Percentiles rank a stretch among this genome's conserved stretches.
These are phyloP conservation scores for Plectosphaerella cucumerina DNA, from an alignment of 2,329 filamentous ascomycete species.

Conservation along the genomic window DNA sequence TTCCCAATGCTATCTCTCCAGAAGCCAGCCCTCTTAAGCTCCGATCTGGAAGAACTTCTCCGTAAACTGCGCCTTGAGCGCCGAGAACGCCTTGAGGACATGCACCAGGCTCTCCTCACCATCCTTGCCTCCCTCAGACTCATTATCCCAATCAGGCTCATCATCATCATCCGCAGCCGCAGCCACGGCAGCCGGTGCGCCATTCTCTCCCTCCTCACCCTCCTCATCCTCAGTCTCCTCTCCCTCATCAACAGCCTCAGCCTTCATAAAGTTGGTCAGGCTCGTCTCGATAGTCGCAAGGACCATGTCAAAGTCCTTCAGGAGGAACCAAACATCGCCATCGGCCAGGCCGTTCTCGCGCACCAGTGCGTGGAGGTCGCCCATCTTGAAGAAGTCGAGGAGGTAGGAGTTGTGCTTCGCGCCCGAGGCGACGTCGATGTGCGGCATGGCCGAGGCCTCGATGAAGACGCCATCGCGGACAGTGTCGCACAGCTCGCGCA, in stretches of 20 bases:
- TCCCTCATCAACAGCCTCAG: constrained; percentile 19
- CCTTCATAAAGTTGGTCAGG: constrained; percentile 47
- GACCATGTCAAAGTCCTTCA: constrained; percentile 56
- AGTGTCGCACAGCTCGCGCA: constrained; percentile 64
- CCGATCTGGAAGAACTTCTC: constrained; percentile 59
- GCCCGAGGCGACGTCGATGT: constrained; percentile 49
- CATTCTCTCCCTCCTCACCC: constrained; percentile 33
- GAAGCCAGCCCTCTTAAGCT: constrained; percentile 34
- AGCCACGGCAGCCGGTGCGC: background rate
- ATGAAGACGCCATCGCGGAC: constrained; percentile 67
- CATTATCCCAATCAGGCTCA: constrained; percentile 23
- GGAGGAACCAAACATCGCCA: constrained; percentile 67
- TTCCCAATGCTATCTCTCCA: no score
- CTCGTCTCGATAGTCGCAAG: constrained; percentile 69
- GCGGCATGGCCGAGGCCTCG: constrained; percentile 68
- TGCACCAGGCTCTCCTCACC: constrained; percentile 44
- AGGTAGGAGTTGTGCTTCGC: constrained; percentile 62
- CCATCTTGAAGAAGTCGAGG: constrained; percentile 74
- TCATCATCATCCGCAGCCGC: constrained; percentile 24
- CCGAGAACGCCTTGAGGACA: constrained; percentile 55
- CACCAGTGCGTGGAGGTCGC: constrained; percentile 55
- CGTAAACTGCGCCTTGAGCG: constrained; percentile 56
- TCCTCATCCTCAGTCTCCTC: constrained; percentile 31
- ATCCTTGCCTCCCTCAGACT: constrained; percentile 25
- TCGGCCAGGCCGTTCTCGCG: constrained; percentile 61